Evolutionary conservation across 2,329 filamentous ascomycete genomes (phyloP).

Genomic region (Colletotrichum karsti): DNA sequence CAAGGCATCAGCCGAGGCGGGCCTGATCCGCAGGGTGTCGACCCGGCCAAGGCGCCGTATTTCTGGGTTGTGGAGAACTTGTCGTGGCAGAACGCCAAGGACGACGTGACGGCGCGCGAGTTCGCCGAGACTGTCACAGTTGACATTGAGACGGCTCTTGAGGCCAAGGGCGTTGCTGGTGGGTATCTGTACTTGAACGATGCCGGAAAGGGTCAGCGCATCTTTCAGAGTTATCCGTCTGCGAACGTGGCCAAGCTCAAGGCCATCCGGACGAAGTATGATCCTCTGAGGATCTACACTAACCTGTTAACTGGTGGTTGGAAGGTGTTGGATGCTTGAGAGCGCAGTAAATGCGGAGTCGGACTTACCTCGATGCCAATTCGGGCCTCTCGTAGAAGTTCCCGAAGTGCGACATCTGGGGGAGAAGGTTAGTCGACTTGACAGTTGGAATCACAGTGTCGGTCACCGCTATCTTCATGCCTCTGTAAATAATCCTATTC

Average conservation of each 20-base stretch:
- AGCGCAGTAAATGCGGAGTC: too few relatives aligned
- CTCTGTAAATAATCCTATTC: too few relatives aligned
- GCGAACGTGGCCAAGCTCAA: slow-evolving; percentile 19
- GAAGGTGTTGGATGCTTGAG: slow-evolving; percentile 21
- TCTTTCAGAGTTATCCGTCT: slow-evolving; percentile 29
- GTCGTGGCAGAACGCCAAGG: slow-evolving; percentile 21
- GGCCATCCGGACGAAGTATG: slow-evolving; percentile 23
- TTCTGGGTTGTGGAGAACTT: slow-evolving; percentile 31
- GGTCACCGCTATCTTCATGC: not conserved
- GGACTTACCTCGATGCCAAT: too few relatives aligned
- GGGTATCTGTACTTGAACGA: slow-evolving; percentile 50
- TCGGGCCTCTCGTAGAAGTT: not conserved
- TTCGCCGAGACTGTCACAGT: slow-evolving; percentile 9
- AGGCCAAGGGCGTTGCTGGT: slow-evolving; percentile 14
- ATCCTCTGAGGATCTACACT: slow-evolving; percentile 17
- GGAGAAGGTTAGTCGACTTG: too few relatives aligned
- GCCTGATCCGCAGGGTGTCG: slow-evolving; percentile 27
- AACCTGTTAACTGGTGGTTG: slow-evolving; percentile 23
- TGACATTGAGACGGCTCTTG: slow-evolving; percentile 10
- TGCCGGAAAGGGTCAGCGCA: slow-evolving; percentile 48
- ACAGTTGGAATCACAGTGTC: not conserved
- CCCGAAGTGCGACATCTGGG: too few relatives aligned
- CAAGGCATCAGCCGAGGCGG: slow-evolving; percentile 20
- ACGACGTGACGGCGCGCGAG: not conserved
- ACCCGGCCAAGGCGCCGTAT: slow-evolving; percentile 24